phyloP scores from a whole-genome alignment of 345 rosid genomes.

The Toxicodendron radicans region DNA sequence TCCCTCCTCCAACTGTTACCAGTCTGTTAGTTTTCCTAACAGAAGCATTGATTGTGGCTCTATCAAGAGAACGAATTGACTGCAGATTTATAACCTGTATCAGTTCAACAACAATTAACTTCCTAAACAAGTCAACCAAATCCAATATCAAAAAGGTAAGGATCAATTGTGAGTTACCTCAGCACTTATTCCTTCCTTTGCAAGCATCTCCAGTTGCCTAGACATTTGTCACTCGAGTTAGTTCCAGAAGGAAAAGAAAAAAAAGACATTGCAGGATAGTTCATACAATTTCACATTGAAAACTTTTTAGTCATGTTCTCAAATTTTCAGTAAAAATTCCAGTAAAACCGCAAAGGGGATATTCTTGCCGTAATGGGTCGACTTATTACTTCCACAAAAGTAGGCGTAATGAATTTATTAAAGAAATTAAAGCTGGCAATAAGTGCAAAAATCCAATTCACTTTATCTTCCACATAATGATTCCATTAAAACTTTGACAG shows the following conservation, averaged over 20 bases:
- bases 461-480: too few relatives aligned
- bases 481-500: too few relatives aligned
- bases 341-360: too few relatives aligned
- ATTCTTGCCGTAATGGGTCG: too few relatives aligned
- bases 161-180: slow-evolving; percentile 51
- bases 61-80: slow-evolving; percentile 83
- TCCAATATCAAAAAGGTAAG: neutral
- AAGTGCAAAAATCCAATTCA: too few relatives aligned
- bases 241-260: slow-evolving; percentile 10
- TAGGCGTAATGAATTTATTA: too few relatives aligned
- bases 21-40: slow-evolving; percentile 95
- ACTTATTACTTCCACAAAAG: too few relatives aligned
- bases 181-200: slow-evolving; percentile 83
- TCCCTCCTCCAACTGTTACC: slow-evolving; percentile 95
- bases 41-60: slow-evolving; percentile 78
- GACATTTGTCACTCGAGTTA: neutral
- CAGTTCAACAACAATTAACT: neutral
- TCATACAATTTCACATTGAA: too few relatives aligned
- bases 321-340: too few relatives aligned
- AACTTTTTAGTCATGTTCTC: too few relatives aligned
- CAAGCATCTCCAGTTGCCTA: slow-evolving; percentile 90
- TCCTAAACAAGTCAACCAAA: neutral
- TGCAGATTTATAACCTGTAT: slow-evolving; percentile 81
- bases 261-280: neutral
- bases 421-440: too few relatives aligned